Percentiles rank a stretch among this genome's conserved stretches.
phyloP scores from a whole-genome alignment of 768 basidiomycete genomes.

The Pleurotus sapidus region DNA sequence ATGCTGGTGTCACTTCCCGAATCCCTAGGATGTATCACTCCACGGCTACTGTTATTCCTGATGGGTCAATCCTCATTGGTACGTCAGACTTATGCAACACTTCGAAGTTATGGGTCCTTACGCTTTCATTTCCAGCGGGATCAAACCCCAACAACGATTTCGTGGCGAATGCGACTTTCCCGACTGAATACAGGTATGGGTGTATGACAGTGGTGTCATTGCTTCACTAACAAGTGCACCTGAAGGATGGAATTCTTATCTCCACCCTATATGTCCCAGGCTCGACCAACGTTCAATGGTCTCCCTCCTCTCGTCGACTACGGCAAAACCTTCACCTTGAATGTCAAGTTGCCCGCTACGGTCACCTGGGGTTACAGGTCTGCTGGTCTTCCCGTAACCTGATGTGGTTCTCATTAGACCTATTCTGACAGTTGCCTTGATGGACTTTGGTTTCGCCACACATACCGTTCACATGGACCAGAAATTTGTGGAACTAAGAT shows the following conservation, averaged over 20 bases:
- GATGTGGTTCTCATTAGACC: not conserved
- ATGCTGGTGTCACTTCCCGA: conserved; percentile 23
- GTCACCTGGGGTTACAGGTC: conserved; percentile 25
- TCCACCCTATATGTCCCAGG: conserved; percentile 37
- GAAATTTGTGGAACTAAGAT: conserved; percentile 32
- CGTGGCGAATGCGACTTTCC: conserved; percentile 14
- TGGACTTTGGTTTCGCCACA: conserved; percentile 40
- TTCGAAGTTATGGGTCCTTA: not conserved
- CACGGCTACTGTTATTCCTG: conserved; percentile 24
- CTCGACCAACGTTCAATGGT: conserved; percentile 29
- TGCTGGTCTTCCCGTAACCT: not conserved
- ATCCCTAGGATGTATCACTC: conserved; percentile 34
- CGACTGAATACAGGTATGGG: conserved; percentile 32
- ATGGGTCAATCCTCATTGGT: conserved; percentile 27
- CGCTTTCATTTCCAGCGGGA: conserved; percentile 26
- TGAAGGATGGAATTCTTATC: conserved; percentile 35
- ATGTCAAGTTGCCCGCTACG: conserved; percentile 27
- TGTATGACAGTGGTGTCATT: not conserved
- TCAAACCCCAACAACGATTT: conserved; percentile 40
- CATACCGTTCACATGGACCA: conserved; percentile 39
- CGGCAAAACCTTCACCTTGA: conserved; percentile 30
- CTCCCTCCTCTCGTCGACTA: conserved; percentile 34
- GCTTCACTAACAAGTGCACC: too few relatives aligned
- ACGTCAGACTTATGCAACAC: not conserved
- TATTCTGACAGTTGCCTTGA: conserved; percentile 27